These are phyloP conservation scores for Solanum virginianum DNA, from an alignment of 257 asterid genomes.

Conservation along the genomic window DNA sequence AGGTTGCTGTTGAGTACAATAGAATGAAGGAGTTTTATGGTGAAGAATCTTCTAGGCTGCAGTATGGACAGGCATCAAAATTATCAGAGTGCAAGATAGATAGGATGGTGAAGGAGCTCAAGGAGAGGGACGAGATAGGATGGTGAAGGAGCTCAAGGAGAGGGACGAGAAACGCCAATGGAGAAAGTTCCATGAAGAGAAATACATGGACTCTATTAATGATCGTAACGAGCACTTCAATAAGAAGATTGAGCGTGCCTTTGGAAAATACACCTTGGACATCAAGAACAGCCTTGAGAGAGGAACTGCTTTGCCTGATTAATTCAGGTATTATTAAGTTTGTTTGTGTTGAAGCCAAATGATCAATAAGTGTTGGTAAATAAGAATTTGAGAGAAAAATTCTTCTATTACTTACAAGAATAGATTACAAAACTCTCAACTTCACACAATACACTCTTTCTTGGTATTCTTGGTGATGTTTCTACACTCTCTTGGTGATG, in stretches of 20 bases:
- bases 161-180: conserved; percentile 59
- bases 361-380: too few species aligned
- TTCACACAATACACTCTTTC: too few species aligned
- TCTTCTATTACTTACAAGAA: too few species aligned
- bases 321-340: background rate
- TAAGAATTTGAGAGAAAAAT: too few species aligned
- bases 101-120: conserved; percentile 80
- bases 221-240: conserved; percentile 89
- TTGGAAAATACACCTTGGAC: conserved; percentile 86
- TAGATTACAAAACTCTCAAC: too few species aligned
- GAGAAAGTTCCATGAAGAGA: conserved; percentile 86
- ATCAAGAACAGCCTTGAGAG: conserved; percentile 92
- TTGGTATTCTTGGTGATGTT: too few species aligned
- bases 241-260: conserved; percentile 91
- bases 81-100: conserved; percentile 63
- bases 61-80: conserved; percentile 86
- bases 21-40: conserved; percentile 81
- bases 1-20: conserved; percentile 49
- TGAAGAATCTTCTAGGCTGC: conserved; percentile 97
- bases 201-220: conserved; percentile 86
- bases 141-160: too few species aligned
- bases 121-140: conserved; percentile 74
- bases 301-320: conserved; percentile 57
- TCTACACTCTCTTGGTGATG: too few species aligned
- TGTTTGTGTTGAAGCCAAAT: too few species aligned